A percentile compares a stretch with the other conserved stretches of the same genome.
Evolutionary conservation across 1,284 basidiomycete genomes (phyloP).

Genomic region (Apiotrichum akiyoshidainum): DNA sequence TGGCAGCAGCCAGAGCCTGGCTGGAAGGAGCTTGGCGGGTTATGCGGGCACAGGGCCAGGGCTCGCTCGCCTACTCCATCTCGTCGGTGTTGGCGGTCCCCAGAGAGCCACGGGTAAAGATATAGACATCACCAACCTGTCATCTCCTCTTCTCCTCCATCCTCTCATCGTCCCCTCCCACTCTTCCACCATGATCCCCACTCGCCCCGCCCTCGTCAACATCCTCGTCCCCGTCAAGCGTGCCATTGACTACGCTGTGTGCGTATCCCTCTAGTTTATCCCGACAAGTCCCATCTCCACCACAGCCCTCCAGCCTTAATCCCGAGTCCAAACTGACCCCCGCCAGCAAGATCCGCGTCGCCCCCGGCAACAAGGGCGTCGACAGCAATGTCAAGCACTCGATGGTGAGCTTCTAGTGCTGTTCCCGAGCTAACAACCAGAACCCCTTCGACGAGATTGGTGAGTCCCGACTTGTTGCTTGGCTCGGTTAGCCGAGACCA

Average conservation of each 20-base stretch:
- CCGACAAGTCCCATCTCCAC: conserved; percentile 23
- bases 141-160: neutral
- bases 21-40: too few species aligned
- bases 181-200: conserved; percentile 63
- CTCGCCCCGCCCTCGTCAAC: conserved; percentile 68
- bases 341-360: conserved; percentile 89
- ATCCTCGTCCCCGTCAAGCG: conserved; percentile 90
- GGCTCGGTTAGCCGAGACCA: conserved; percentile 12
- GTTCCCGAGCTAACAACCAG: conserved; percentile 50
- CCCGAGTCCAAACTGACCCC: neutral
- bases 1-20: too few species aligned
- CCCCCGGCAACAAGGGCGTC: conserved; percentile 83
- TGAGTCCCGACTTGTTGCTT: conserved; percentile 50
- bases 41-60: too few species aligned
- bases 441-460: conserved; percentile 97
- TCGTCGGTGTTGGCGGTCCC: too few species aligned
- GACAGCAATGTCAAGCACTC: conserved; percentile 96
- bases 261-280: conserved; percentile 51
- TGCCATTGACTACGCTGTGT: conserved; percentile 55
- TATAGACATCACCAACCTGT: neutral
- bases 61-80: too few species aligned
- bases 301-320: neutral
- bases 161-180: conserved; percentile 1
- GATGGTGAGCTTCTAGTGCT: conserved; percentile 65
- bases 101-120: too few species aligned